Percentiles rank a stretch among this genome's conserved stretches.
Evolutionary conservation across 2,329 filamentous ascomycete species (phyloP).

Genomic region (Ascochyta rabiei): DNA sequence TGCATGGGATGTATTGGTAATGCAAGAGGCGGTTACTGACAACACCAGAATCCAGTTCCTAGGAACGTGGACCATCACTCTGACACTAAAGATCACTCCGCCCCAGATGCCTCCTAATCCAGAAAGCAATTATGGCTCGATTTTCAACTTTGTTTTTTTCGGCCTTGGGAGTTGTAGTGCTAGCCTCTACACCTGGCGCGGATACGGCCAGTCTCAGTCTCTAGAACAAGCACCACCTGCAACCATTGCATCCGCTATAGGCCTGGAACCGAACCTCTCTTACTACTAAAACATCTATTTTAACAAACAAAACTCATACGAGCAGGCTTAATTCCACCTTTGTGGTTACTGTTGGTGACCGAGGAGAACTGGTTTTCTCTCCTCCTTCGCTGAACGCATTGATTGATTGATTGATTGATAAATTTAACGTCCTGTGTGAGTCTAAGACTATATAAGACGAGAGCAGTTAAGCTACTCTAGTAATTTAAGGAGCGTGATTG

Average conservation of each 20-base stretch:
- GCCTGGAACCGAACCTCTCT: background rate
- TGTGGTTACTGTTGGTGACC: constrained; percentile 15
- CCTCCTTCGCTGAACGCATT: too few relatives aligned
- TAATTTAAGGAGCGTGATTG: too few relatives aligned
- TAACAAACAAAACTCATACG: background rate
- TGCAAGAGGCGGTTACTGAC: too few relatives aligned
- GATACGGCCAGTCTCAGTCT: background rate
- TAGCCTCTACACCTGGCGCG: background rate
- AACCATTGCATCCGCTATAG: background rate
- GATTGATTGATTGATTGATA: too few relatives aligned
- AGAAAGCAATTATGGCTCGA: background rate
- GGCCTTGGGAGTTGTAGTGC: background rate
- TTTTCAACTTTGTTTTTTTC: background rate
- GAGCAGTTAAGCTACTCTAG: too few relatives aligned
- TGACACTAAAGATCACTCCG: background rate
- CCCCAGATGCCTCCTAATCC: background rate
- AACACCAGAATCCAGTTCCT: background rate
- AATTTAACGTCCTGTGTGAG: too few relatives aligned
- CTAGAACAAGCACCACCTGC: background rate
- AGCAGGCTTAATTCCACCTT: background rate
- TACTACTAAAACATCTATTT: background rate
- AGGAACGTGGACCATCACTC: background rate
- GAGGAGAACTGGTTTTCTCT: too few relatives aligned
- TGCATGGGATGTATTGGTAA: too few relatives aligned
- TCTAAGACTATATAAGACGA: too few relatives aligned